phyloP scores from a whole-genome alignment of 768 basidiomycete genomes.

The Amylocystis lapponica region DNA sequence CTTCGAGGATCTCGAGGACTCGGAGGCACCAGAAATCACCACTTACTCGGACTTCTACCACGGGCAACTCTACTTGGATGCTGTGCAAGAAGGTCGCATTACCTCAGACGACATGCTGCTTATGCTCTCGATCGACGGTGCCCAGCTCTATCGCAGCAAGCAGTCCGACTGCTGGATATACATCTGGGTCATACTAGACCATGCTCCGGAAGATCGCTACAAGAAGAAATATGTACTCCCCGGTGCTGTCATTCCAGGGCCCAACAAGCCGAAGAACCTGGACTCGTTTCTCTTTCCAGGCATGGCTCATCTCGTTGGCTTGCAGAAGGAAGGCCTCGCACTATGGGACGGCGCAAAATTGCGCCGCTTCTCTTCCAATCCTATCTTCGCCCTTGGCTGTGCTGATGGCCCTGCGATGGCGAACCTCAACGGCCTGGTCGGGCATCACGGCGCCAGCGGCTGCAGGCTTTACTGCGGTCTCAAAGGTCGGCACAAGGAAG shows the following conservation, averaged over 20 bases:
- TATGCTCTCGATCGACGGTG: conserved; percentile 23
- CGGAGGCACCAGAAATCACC: conserved; percentile 5
- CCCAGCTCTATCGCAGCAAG: conserved; percentile 26
- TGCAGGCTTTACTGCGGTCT: conserved; percentile 32
- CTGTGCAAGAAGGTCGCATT: conserved; percentile 11
- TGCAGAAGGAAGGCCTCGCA: conserved; percentile 21
- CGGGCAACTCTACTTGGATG: conserved; percentile 22
- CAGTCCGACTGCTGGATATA: conserved; percentile 30
- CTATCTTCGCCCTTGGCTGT: conserved; percentile 4
- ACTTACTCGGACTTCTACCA: conserved; percentile 25
- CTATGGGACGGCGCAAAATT: conserved; percentile 23
- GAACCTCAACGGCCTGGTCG: conserved; percentile 28
- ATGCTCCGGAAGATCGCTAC: conserved; percentile 21
- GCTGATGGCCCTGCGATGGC: conserved; percentile 12
- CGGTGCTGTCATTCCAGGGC: conserved; percentile 27
- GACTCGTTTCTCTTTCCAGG: conserved; percentile 29
- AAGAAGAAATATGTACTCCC: conserved; percentile 24
- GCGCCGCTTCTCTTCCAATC: background rate
- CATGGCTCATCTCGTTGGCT: conserved; percentile 22
- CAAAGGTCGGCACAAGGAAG: conserved; percentile 25
- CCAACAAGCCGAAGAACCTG: conserved; percentile 24
- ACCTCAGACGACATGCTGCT: conserved; percentile 21
- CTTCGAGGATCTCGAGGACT: background rate
- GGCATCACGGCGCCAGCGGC: conserved; percentile 30
- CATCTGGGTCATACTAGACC: conserved; percentile 24